Conservation (phyloP, 768 basidiomycete genomes). For the Rhodotorula kratochvilovae region DNA sequence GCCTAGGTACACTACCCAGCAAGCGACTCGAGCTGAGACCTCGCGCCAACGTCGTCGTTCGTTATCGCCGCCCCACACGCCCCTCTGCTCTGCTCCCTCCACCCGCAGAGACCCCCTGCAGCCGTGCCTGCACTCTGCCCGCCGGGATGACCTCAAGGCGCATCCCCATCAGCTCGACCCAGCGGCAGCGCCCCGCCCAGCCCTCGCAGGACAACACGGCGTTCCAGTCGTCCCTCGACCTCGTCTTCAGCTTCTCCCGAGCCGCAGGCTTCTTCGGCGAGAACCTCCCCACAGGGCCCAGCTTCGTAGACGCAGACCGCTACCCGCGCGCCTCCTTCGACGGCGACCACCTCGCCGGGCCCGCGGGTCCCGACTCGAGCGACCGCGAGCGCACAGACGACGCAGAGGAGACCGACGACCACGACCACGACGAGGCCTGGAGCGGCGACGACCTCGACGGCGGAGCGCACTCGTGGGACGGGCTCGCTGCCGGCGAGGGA, state of each 20-base stretch:
- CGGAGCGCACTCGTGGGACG: background rate
- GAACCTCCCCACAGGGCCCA: constrained; percentile 35
- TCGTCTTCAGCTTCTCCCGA: constrained; percentile 40
- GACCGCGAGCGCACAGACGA: background rate
- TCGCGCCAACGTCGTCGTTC: too few species aligned
- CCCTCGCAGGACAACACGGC: background rate
- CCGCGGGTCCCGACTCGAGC: background rate
- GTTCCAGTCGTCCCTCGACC: constrained; percentile 20
- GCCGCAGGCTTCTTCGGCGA: constrained; percentile 39
- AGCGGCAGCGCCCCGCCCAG: background rate
- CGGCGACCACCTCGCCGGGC: background rate
- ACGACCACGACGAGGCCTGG: constrained; percentile 6
- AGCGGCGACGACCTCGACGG: background rate
- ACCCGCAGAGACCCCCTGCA: too few species aligned
- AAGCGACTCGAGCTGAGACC: too few species aligned
- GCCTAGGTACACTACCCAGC: too few species aligned
- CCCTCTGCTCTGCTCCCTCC: background rate
- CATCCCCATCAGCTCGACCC: background rate
- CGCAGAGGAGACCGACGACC: background rate
- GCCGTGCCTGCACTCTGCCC: background rate
- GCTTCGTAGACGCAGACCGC: constrained; percentile 31
- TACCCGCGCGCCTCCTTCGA: background rate
- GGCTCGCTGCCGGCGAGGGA: background rate
- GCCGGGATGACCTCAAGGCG: background rate
- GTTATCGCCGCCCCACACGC: too few species aligned